A percentile compares a stretch with the other conserved stretches of the same genome.
phyloP scores from a whole-genome alignment of 129 eudicot species.

The sunflower (Helianthus annuus) region HanXRQr2.0-SUNRISE NC_035439.2:137909309-137909808 shows the following conservation, averaged over 20 bases:
- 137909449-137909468: constrained; percentile 30
- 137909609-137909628: constrained; percentile 6
- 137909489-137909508: constrained; percentile 13
- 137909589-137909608: not conserved
- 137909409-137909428: not conserved
- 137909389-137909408: not conserved
- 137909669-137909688: constrained; percentile 64
- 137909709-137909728: constrained; percentile 69
- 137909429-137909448: constrained; percentile 11
- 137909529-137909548: not conserved
- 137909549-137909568: constrained; percentile 23
- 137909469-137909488: constrained; percentile 29
- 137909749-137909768: constrained; percentile 57
- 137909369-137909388: constrained; percentile 24
- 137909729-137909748: constrained; percentile 58
- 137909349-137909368: constrained; percentile 18
- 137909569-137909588: constrained; percentile 1
- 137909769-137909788: constrained; percentile 85
- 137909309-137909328: no score
- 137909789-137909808: constrained; percentile 63
- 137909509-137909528: not conserved
- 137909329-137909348: not conserved
- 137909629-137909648: constrained; percentile 74
- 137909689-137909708: constrained; percentile 63
- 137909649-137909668: constrained; percentile 66